Conservation (phyloP, 192 early-diverging fungal species). For the Coemansia sp. region DNA sequence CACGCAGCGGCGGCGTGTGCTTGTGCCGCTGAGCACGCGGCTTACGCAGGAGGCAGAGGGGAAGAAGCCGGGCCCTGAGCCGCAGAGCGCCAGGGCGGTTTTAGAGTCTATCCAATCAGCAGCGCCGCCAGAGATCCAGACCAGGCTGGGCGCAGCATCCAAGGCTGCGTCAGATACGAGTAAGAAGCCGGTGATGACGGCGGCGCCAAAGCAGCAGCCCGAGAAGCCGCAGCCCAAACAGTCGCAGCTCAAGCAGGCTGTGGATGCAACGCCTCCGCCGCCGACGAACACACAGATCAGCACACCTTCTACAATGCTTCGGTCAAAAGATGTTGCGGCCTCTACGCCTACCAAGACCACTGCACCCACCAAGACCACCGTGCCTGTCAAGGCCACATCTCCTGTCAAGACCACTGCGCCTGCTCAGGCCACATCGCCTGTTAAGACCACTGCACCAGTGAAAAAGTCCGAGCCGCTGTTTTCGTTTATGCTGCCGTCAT, state of each 20-base stretch:
- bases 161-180: neutral
- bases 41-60: conserved; percentile 17
- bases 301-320: conserved; percentile 5
- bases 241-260: neutral
- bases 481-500: conserved; percentile 11
- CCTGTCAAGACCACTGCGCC: neutral
- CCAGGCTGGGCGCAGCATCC: conserved; percentile 9
- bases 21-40: conserved; percentile 34
- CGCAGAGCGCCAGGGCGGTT: conserved; percentile 15
- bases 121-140: conserved; percentile 42
- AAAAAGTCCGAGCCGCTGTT: conserved; percentile 4
- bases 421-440: neutral
- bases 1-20: conserved; percentile 35
- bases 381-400: neutral
- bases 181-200: neutral
- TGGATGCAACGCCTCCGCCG: conserved; percentile 13
- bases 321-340: neutral
- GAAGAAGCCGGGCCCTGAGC: conserved; percentile 4
- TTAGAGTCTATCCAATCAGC: conserved; percentile 44
- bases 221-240: neutral
- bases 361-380: neutral
- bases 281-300: conserved; percentile 19
- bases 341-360: conserved; percentile 4
- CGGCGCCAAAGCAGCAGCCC: neutral
- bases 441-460: neutral